Evolutionary conservation across 2,329 filamentous ascomycete genomes (phyloP).

Genomic region (Alternaria conjuncta): DNA sequence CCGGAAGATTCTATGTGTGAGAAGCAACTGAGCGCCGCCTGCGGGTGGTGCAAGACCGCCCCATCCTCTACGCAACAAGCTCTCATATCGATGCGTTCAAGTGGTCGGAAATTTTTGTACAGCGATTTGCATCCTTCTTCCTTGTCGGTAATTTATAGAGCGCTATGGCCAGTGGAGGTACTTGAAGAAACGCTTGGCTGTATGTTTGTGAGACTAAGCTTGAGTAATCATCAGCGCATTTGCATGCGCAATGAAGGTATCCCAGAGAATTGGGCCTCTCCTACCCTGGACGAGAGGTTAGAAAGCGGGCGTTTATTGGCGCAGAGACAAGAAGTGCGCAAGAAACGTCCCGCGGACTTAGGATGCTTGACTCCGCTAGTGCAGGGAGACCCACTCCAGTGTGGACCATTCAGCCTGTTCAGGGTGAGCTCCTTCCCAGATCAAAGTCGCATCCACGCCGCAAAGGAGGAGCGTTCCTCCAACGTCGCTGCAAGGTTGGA

Average conservation of each 20-base stretch:
- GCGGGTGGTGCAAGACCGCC: not conserved
- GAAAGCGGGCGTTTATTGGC: not conserved
- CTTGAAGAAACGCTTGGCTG: not conserved
- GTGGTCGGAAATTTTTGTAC: not conserved
- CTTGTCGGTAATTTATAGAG: not conserved
- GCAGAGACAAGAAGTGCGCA: not conserved
- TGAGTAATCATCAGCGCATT: not conserved
- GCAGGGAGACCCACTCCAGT: not conserved
- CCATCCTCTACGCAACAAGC: not conserved
- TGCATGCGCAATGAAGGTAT: not conserved
- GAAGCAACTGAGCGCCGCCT: not conserved
- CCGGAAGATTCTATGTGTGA: not conserved
- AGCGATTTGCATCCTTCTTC: not conserved
- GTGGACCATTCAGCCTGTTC: not conserved
- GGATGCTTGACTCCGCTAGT: not conserved
- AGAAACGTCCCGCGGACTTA: not conserved
- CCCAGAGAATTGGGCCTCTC: not conserved
- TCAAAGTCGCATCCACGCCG: not conserved
- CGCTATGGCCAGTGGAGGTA: not conserved
- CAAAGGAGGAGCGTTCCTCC: not conserved
- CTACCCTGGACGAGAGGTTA: not conserved
- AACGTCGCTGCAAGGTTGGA: not conserved
- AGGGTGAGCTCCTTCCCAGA: not conserved
- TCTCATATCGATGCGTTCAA: not conserved
- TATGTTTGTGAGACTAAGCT: not conserved